Base-by-base conservation (phyloP, 2,329 filamentous ascomycete genomes). In the Metarhizium sp. region DNA sequence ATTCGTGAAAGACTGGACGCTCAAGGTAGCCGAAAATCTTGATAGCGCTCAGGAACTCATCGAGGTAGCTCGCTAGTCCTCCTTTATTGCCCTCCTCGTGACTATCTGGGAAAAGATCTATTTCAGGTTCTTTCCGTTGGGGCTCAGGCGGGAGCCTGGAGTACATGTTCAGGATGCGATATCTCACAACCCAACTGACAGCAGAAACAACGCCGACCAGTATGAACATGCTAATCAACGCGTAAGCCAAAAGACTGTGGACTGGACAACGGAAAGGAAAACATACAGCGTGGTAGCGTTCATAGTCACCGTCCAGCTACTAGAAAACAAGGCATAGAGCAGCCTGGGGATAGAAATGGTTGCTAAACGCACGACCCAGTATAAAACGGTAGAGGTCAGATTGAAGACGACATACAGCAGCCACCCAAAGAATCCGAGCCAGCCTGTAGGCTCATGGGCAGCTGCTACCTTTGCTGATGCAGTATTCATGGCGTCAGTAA, bases 21-120 rank as follows among this genome's bases (percentile, higher is more conserved):
- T 99, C 94, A 47, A 99, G 77, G 67, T 97, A 99, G 8, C 94
- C 94, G 72, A 99, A 99, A 56, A 99, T 94, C 71, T 97, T 99
- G 75, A 99, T 99, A 34, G 95, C 94, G 67, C 92, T 97, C 25
- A 99, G 76, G 64, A 99, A 99, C 69, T 99, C 95, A 71, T 99
- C 94, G 30, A 99, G 78, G 63, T 99, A 99, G 68, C 92, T 99
- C n/a, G 90, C 85, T 48, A 99, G 77, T 0, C 92, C 94, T 0
- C 91, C 86, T 70, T 99, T 99, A 34, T 85, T 85, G 59, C 92
- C 91, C 51, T 88, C 88, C 62, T 96, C 92, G 64, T 95, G 90
- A 3, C 88, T 86, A 65, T 97, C 92, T 4, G 94, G 92, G 67
- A 97, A 97, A 13, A 99, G 78, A 65, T 97, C 95, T 67, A 99